Evolutionary conservation across 2,329 filamentous ascomycete genomes (phyloP).

Genomic region (Emergomyces orientalis): DNA sequence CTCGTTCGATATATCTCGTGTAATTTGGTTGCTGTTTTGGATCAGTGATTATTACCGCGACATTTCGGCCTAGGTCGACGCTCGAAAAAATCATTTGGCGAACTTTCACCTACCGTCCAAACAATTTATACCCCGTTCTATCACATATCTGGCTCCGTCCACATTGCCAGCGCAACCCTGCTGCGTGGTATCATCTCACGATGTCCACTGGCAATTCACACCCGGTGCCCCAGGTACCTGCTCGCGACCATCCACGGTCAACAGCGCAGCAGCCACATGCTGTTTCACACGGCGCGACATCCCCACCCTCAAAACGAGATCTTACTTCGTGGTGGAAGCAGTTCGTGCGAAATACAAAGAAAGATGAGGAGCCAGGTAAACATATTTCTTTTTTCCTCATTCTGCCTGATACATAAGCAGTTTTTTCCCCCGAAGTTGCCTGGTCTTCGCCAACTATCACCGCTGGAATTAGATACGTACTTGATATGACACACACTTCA

Average conservation of each 20-base stretch:
- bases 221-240: not conserved
- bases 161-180: not conserved
- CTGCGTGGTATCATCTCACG: not conserved
- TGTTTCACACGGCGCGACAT: slow-evolving; percentile 46
- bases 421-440: not conserved
- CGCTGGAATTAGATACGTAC: not conserved
- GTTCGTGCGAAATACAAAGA: slow-evolving; percentile 66
- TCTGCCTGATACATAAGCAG: not conserved
- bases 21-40: not conserved
- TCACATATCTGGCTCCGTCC: not conserved
- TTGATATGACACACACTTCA: not conserved
- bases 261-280: slow-evolving; percentile 18
- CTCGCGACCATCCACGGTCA: not conserved
- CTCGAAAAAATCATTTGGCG: not conserved
- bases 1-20: not conserved
- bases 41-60: not conserved
- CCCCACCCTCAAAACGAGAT: slow-evolving; percentile 75
- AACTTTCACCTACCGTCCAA: not conserved
- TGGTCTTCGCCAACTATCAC: too few species aligned
- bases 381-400: slow-evolving; percentile 4
- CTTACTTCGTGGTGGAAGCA: slow-evolving; percentile 95
- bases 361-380: slow-evolving; percentile 55
- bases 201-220: slow-evolving; percentile 5
- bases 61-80: not conserved
- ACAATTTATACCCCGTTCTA: not conserved